Conservation (phyloP, 176 grass and related monocot genomes). For the Melocanna baccifera region DNA sequence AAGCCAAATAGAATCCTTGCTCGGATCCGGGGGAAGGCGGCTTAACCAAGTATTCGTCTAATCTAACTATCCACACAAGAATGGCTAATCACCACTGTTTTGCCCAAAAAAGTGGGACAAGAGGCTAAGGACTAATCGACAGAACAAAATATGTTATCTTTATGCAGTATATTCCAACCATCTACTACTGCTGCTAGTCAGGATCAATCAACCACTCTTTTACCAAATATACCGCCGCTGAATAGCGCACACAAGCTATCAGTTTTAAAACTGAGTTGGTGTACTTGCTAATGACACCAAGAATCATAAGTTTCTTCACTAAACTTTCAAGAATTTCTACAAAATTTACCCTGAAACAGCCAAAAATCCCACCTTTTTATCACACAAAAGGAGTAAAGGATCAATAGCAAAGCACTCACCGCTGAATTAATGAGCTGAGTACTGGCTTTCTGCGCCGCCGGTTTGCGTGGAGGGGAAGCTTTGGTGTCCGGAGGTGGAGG, state of each 20-base stretch:
- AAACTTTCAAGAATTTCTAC: neutral
- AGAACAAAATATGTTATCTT: neutral
- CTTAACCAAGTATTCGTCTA: neutral
- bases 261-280: too few species aligned
- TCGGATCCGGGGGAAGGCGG: neutral
- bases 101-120: neutral
- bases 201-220: neutral
- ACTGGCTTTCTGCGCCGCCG: neutral
- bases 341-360: neutral
- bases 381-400: neutral
- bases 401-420: neutral
- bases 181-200: too few species aligned
- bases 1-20: too few species aligned
- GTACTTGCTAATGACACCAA: neutral
- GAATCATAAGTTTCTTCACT: neutral
- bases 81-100: neutral
- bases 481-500: neutral
- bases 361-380: neutral
- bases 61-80: too few species aligned
- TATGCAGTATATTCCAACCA: neutral
- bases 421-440: neutral
- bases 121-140: neutral
- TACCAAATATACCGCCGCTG: neutral
- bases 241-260: neutral
- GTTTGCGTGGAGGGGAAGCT: neutral